Base-by-base conservation (phyloP, 2,329 filamentous ascomycete genomes). In the Epichloe hybrida region DNA sequence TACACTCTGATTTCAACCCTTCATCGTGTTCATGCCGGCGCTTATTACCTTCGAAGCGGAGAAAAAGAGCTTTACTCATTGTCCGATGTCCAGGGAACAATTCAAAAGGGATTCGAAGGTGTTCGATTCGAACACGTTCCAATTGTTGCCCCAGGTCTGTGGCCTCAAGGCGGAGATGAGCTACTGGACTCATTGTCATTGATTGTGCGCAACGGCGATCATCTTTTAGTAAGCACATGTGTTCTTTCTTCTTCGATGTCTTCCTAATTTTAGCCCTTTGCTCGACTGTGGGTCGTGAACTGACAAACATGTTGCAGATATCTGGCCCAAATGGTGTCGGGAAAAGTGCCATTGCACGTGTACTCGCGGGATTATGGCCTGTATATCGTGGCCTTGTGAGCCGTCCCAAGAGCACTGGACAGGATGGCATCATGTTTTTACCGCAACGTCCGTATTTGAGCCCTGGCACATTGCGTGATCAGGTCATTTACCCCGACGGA, bases 391-490 rank as follows among this genome's bases (percentile, higher is more conserved):
- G 93, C 3, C 75, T 98, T 2, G 88, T 96, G 17, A 94, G 86
- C 52, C 81, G 90, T 1, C 91, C 93, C 2, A 88, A 93, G 61
- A 77, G 72, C 39, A 79, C 80, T 41, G 89, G 89, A 39, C 77
- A 84, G 55, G 91, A 97, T 57, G 93, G 93, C 53, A 95, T 98
- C 70, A 97, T 98, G 90, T 97, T 98, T 69, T 76, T 98, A 11
- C 93, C 93, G 0, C 93, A 98, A 66, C 79, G 91, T 15, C 89
- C 91, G 0, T 97, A 97, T 61, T 79, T 97, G 36, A 91, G 84
- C 64, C 86, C 91, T 21, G 93, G 93, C 37, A 97, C 93, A 1
- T 74, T 97, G 9, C 84, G 93, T 27, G 94, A 98, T 61, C 94
- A 98, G 69, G 88, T 98, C 61, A 96, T 97, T 63, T 98, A 98